Evolutionary conservation across 257 asterid genomes (phyloP), one percentile per base, ranked within the genome.

Genomic region (Solanum chiquidenum): DNA sequence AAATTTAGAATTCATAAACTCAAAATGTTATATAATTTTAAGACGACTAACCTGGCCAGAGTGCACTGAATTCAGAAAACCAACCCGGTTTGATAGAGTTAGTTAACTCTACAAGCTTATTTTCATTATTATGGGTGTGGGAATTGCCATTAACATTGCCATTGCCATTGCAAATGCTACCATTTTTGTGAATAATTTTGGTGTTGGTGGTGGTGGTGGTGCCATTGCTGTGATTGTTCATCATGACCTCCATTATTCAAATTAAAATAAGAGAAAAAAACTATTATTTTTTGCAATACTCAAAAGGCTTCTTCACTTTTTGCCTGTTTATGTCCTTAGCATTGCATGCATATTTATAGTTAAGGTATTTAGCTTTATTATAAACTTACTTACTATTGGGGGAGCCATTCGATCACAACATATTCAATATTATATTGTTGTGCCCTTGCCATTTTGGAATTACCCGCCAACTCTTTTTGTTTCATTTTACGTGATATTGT

Each of bases 21-120:
- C 38, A 34, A 20, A 18, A 20, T 73, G 1, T 8, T 16, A 35
- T 5, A 1, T 23, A 35, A 35, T 35, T 74, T 74, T 35, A 35
- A 23, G 31, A 62, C 29, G 34, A n/a, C 37, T 42, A 80, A 87
- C 87, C 83, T 3, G 87, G 87, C 87, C 87, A 86, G 9, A 86
- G 62, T 72, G 80, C 72, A 12, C 88, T 86, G n/a, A 86, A 86
- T 58, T 86, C 88, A 6, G 84, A 86, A 72, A 86, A 86, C 84
- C 73, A 86, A 27, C 88, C 88, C 12, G 84, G 88, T 42, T 86
- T 86, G 21, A 86, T 80, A 16, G 68, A 80, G 42, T 80, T 80
- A 10, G 85, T 72, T 20, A 23, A 42, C 25, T 64, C 88, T 6
- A 49, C 42, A 37, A 46, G 52, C 18, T 86, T 52, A 33, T 35